Conservation (phyloP, 2,329 filamentous ascomycete species). For the Penicillium polonicum region DNA sequence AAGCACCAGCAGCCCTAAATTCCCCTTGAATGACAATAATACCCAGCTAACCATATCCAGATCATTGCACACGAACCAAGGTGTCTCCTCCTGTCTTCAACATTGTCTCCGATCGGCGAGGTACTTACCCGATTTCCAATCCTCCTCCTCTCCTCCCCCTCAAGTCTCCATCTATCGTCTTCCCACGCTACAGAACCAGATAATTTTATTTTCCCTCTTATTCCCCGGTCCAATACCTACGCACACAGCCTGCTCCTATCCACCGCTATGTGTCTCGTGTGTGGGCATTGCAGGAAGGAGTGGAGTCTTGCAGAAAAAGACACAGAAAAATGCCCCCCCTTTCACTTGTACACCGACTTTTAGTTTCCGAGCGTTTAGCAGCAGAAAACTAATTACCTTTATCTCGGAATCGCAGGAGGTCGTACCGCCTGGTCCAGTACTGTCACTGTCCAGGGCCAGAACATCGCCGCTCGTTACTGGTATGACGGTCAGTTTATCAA, state of each 20-base stretch:
- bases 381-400: conserved; percentile 26
- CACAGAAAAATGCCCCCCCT: conserved; percentile 8
- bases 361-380: conserved; percentile 20
- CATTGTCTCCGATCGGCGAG: conserved; percentile 72
- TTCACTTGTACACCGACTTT: conserved; percentile 36
- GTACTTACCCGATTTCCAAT: conserved; percentile 44
- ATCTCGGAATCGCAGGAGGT: conserved; percentile 59
- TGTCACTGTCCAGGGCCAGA: conserved; percentile 67
- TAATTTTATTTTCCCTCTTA: conserved; percentile 34
- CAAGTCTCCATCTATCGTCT: conserved; percentile 23
- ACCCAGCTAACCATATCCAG: conserved; percentile 41
- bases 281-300: conserved; percentile 24
- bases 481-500: conserved; percentile 86
- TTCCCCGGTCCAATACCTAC: neutral
- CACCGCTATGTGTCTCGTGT: conserved; percentile 13
- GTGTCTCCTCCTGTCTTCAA: conserved; percentile 61
- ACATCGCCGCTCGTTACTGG: conserved; percentile 76
- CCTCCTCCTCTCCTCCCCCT: conserved; percentile 6
- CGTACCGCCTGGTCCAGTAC: conserved; percentile 87
- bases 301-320: conserved; percentile 26
- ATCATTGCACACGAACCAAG: conserved; percentile 57
- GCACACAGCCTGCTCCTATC: conserved; percentile 4
- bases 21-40: conserved; percentile 2
- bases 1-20: neutral
- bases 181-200: conserved; percentile 25